Evolutionary conservation across 176 grass and related monocot species (phyloP).

Genomic region (Oryza punctata): DNA sequence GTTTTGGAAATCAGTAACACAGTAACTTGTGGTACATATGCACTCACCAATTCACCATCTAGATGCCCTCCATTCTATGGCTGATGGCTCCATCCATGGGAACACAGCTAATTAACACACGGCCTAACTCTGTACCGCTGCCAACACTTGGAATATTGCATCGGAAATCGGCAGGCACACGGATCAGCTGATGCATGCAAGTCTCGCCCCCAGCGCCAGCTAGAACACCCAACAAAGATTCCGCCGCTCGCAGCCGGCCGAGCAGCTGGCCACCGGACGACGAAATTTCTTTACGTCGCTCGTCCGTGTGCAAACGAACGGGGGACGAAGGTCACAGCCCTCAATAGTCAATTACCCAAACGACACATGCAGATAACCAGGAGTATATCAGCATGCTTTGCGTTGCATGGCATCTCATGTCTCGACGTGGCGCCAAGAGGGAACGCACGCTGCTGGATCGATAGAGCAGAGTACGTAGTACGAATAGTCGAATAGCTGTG

Average conservation of each 20-base stretch:
- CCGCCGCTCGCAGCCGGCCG: not conserved
- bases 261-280: not conserved
- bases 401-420: not conserved
- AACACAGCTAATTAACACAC: not conserved
- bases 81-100: no score
- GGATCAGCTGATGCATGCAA: constrained; percentile 9
- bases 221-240: constrained; percentile 36
- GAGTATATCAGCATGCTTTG: not conserved
- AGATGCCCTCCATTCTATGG: not conserved
- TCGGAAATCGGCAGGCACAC: not conserved
- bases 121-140: not conserved
- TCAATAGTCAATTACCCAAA: not conserved
- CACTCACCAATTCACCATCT: not conserved
- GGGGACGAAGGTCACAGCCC: constrained; percentile 22
- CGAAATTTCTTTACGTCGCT: not conserved
- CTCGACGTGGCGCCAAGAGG: not conserved
- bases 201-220: constrained; percentile 14
- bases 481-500: not conserved
- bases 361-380: constrained; percentile 7
- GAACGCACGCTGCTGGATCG: not conserved
- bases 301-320: constrained; percentile 8
- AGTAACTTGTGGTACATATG: not conserved
- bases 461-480: not conserved
- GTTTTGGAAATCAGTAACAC: not conserved
- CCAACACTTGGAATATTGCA: constrained; percentile 3